Evolutionary conservation across 2,329 filamentous ascomycete species (phyloP).

Genomic region (Epicoccum sorghinum): DNA sequence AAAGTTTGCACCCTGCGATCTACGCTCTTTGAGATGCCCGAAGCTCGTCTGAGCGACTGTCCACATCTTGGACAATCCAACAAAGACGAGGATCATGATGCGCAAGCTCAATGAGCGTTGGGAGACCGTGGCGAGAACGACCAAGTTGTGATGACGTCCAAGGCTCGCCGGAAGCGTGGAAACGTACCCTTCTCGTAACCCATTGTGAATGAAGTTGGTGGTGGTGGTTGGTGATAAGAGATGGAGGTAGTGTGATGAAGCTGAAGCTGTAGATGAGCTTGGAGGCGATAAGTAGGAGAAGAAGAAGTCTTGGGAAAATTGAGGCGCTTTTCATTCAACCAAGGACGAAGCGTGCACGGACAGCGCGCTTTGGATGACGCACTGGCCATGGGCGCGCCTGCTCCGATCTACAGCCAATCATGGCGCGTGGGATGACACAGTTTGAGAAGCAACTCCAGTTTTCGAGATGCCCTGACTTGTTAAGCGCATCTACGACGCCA

Average conservation of each 20-base stretch:
- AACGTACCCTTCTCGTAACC: constrained; percentile 50
- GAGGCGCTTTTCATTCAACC: constrained; percentile 20
- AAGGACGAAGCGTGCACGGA: constrained; percentile 29
- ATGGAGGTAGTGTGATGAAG: constrained; percentile 23
- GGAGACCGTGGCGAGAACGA: constrained; percentile 25
- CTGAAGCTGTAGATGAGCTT: constrained; percentile 18
- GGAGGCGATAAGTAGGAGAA: constrained; percentile 16
- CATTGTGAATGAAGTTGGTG: constrained; percentile 43
- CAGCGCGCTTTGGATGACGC: constrained; percentile 12
- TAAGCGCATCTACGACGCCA: background rate
- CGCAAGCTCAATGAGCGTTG: constrained; percentile 34
- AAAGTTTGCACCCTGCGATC: constrained; percentile 28
- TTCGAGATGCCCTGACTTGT: background rate
- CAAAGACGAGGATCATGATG: constrained; percentile 11
- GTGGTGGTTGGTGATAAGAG: constrained; percentile 22
- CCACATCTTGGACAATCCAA: constrained; percentile 8
- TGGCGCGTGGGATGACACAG: constrained; percentile 2
- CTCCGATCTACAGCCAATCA: constrained; percentile 11
- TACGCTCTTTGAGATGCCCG: constrained; percentile 17
- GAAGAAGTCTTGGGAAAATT: constrained; percentile 19
- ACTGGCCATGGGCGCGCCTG: constrained; percentile 5
- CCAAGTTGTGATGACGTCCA: constrained; percentile 38
- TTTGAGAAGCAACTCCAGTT: background rate
- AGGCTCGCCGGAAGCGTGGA: constrained; percentile 17
- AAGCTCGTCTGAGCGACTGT: constrained; percentile 5